Evolutionary conservation across 2,329 filamentous ascomycete species (phyloP).

Genomic region (Hypoxylon sp.): DNA sequence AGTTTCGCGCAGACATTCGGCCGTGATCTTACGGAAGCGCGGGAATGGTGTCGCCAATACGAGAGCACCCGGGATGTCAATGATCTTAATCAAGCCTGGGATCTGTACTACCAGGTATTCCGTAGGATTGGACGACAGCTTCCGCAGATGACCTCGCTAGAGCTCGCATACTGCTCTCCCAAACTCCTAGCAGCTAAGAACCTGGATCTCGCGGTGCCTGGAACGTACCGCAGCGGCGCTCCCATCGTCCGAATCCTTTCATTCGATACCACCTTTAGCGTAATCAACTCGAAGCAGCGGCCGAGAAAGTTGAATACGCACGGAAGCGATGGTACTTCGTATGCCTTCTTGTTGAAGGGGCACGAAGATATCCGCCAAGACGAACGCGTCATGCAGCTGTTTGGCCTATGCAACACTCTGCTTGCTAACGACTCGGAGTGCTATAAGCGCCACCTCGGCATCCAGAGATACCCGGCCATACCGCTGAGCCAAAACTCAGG

Average conservation of each 20-base stretch:
- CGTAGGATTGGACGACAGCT: constrained; percentile 92
- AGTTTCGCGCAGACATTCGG: constrained; percentile 98
- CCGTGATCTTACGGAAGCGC: constrained; percentile 90
- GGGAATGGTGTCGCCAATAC: constrained; percentile 95
- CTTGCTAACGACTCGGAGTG: constrained; percentile 93
- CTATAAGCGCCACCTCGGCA: constrained; percentile 96
- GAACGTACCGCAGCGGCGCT: constrained; percentile 82
- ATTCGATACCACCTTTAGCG: constrained; percentile 88
- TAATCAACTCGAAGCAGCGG: constrained; percentile 96
- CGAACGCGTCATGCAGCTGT: constrained; percentile 99
- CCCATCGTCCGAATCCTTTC: constrained; percentile 85
- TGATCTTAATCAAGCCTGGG: constrained; percentile 98
- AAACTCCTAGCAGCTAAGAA: constrained; percentile 86
- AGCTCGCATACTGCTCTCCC: constrained; percentile 96
- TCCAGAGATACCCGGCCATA: constrained; percentile 96
- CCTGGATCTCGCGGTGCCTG: constrained; percentile 92
- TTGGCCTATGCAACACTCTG: constrained; percentile 95
- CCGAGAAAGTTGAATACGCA: constrained; percentile 87
- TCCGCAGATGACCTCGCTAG: constrained; percentile 89
- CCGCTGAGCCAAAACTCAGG: constrained; percentile 96
- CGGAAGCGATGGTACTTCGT: constrained; percentile 87
- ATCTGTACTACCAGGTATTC: constrained; percentile 99
- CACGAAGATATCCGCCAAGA: constrained; percentile 99
- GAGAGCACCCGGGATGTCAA: constrained; percentile 87
- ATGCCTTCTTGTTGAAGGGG: constrained; percentile 94